phyloP scores from a whole-genome alignment of 352 stramenopile genomes.

The Phytophthora fragariae region DNA sequence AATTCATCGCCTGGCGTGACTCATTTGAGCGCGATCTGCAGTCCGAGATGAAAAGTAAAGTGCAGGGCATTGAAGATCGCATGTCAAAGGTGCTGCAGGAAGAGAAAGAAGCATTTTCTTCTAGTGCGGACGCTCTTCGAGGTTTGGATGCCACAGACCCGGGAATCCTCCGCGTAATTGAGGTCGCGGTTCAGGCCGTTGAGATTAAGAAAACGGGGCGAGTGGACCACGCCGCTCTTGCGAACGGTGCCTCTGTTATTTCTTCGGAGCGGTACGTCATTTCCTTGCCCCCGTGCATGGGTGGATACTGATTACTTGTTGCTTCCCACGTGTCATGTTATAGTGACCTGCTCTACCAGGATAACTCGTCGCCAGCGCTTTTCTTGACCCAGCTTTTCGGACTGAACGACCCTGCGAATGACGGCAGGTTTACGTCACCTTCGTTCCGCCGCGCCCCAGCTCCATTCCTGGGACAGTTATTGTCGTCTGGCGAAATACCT shows the following conservation, averaged over 20 bases:
- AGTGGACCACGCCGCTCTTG: conserved; percentile 72
- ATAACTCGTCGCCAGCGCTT: conserved; percentile 42
- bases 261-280: conserved; percentile 56
- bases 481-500: conserved; percentile 61
- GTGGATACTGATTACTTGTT: not conserved
- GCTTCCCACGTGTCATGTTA: not conserved
- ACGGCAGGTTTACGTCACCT: conserved; percentile 62
- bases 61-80: conserved; percentile 65
- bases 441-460: conserved; percentile 54
- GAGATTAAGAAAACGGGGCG: conserved; percentile 67
- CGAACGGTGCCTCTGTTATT: conserved; percentile 71
- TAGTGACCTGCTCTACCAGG: conserved; percentile 67
- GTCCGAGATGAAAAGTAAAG: conserved; percentile 55
- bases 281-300: not conserved
- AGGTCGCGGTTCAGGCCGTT: conserved; percentile 60
- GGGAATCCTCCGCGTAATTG: conserved; percentile 47
- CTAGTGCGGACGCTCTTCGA: conserved; percentile 59
- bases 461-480: conserved; percentile 44
- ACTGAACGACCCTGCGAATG: conserved; percentile 17
- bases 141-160: conserved; percentile 65
- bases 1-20: conserved; percentile 44
- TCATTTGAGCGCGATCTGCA: conserved; percentile 50
- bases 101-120: conserved; percentile 63
- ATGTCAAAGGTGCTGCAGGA: conserved; percentile 65
- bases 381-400: conserved; percentile 45